Conservation (phyloP, 768 basidiomycete genomes). For the Coprinopsis strossmayeri region DNA sequence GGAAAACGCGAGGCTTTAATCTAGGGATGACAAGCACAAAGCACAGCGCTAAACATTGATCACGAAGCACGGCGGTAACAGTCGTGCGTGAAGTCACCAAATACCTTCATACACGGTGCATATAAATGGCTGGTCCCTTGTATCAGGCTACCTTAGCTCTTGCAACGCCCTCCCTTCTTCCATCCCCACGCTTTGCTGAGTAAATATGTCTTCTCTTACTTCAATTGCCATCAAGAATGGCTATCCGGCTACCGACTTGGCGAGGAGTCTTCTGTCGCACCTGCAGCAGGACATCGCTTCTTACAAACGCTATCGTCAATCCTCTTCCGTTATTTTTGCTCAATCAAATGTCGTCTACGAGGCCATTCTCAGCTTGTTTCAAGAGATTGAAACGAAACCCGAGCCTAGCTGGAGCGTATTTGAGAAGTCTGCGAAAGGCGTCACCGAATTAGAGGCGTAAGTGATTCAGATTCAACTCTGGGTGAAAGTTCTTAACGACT, state of each 20-base stretch:
- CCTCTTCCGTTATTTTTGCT: slow-evolving; percentile 12
- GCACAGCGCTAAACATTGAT: too few relatives aligned
- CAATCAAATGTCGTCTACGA: slow-evolving; percentile 16
- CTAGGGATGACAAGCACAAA: too few relatives aligned
- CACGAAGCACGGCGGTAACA: too few relatives aligned
- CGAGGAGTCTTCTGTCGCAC: slow-evolving; percentile 15
- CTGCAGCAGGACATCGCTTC: slow-evolving; percentile 12
- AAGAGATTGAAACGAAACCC: neutral
- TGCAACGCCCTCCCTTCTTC: neutral
- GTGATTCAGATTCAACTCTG: neutral
- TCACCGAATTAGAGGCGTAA: slow-evolving; percentile 1
- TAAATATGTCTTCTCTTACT: neutral
- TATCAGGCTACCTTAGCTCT: neutral
- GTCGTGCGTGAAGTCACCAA: too few relatives aligned
- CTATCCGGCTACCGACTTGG: slow-evolving; percentile 16
- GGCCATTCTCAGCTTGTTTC: neutral
- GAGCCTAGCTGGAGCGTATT: neutral
- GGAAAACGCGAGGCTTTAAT: too few relatives aligned
- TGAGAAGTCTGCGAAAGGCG: neutral
- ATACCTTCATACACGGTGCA: too few relatives aligned
- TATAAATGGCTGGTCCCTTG: too few relatives aligned
- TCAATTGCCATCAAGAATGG: neutral
- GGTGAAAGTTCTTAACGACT: neutral
- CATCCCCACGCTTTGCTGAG: neutral
- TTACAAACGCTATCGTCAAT: slow-evolving; percentile 14